A percentile compares a stretch with the other conserved stretches of the same genome.
These are phyloP conservation scores for Penicillium sp. DNA, from an alignment of 2,329 filamentous ascomycete genomes.

Conservation along the genomic window DNA sequence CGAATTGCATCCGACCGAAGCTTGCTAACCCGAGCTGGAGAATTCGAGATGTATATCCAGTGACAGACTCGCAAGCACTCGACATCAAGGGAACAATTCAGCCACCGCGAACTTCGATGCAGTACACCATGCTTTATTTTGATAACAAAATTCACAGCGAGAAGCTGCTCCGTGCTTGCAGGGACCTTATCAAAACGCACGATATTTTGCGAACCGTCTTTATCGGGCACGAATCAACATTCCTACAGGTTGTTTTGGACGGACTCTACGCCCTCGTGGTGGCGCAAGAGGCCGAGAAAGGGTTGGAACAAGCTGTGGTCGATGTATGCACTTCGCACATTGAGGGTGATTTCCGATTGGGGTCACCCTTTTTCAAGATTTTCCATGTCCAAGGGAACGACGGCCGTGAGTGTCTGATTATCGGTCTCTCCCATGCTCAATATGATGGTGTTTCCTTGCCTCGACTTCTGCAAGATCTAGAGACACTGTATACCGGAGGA, in stretches of 20 bases:
- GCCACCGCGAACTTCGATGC: constrained; percentile 63
- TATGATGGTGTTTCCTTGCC: constrained; percentile 70
- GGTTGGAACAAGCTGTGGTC: constrained; percentile 53
- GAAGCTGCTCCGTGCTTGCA: constrained; percentile 47
- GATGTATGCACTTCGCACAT: constrained; percentile 57
- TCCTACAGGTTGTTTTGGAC: constrained; percentile 60
- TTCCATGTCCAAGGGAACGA: constrained; percentile 49
- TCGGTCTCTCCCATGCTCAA: constrained; percentile 68
- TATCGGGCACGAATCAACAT: constrained; percentile 53
- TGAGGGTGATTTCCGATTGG: constrained; percentile 57
- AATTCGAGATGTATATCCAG: constrained; percentile 61
- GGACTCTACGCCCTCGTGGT: constrained; percentile 52
- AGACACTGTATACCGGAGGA: constrained; percentile 51
- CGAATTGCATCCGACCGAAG: constrained; percentile 51
- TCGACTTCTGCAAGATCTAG: constrained; percentile 61
- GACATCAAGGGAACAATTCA: constrained; percentile 63
- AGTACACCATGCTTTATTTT: constrained; percentile 68
- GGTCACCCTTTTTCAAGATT: constrained; percentile 62
- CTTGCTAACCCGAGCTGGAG: constrained; percentile 54
- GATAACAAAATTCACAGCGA: constrained; percentile 52
- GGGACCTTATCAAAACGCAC: constrained; percentile 58
- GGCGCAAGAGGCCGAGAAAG: constrained; percentile 52
- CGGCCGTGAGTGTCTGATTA: constrained; percentile 44
- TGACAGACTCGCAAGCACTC: constrained; percentile 62
- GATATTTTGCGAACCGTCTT: constrained; percentile 70